Base-by-base conservation (phyloP, 2,329 filamentous ascomycete species). In the Chaetomiaceae sp. region DNA sequence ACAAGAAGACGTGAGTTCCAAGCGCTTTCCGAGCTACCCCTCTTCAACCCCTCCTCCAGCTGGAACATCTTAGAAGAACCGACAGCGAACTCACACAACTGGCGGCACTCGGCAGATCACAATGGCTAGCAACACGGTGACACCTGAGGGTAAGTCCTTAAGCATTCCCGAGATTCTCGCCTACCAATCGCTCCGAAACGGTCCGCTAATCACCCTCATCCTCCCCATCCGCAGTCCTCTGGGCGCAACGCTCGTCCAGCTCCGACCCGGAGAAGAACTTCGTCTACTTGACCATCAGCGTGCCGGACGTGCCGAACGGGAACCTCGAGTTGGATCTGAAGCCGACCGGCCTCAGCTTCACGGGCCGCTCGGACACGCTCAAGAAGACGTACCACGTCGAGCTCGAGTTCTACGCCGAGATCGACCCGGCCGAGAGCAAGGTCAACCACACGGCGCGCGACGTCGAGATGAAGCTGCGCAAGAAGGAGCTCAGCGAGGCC, bases 401-500 rank as follows among this genome's bases (percentile, higher is more conserved):
- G 53, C 79, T 98, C 49, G 84, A 93, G 58, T 84, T 98, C 69
- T 97, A 77, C 71, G 88, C 69, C 65, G 90, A 96, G 73, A 94
- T 98, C 70, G 89, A 96, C 68, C 76, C 83, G 52, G 79, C 79
- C 51, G 82, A 86, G 68, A 88, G 81, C 75, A 93, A 91, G 74
- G 81, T 85, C 64, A 82, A 88, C 76, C 88, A 96, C 79, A 94
- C 86, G 37, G 76, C 80, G 63, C 88, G 91, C 70, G 89, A 89
- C 62, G 76, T 96, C 58, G 86, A 95, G 75, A 70, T 97, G 60
- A 86, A 95, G 66, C 78, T 98, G 68, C 81, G 88, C 71, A 98
- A 98, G 86, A 96, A 96, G 83, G 89, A 95, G 64, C 78, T 93
- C 56, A 87, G 89, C 71, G 81, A 88, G 63, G 88, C 93, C 70